phyloP scores from a whole-genome alignment of 139 green algal genomes.

The Edaphochlamys debaryana region DNA sequence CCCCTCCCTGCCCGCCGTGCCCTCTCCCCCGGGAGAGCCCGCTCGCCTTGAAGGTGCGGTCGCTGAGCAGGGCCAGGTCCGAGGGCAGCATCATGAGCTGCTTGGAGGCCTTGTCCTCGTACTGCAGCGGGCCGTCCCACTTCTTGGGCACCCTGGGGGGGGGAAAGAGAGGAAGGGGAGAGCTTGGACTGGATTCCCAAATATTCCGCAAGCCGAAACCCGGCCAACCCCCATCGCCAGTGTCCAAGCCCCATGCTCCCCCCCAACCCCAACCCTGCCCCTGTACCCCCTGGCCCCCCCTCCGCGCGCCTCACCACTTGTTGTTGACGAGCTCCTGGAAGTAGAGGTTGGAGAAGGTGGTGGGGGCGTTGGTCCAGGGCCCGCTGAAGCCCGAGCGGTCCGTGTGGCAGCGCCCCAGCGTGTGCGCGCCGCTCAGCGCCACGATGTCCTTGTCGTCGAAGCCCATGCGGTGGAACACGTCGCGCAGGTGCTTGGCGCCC shows the following conservation, averaged over 20 bases:
- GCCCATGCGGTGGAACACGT: conserved; percentile 92
- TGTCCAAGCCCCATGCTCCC: too few species aligned
- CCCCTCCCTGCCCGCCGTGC: too few species aligned
- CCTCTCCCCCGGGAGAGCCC: too few species aligned
- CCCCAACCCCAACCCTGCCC: neutral
- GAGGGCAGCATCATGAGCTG: conserved; percentile 92
- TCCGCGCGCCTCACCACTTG: conserved; percentile 68
- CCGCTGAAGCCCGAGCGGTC: conserved; percentile 81
- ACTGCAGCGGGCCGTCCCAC: conserved; percentile 85
- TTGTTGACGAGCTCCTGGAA: conserved; percentile 82
- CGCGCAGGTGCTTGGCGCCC: conserved; percentile 76
- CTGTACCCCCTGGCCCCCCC: neutral
- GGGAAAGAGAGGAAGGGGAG: too few species aligned
- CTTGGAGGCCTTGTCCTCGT: conserved; percentile 75
- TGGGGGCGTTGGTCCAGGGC: conserved; percentile 86
- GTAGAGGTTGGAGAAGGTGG: conserved; percentile 90
- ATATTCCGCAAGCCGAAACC: too few species aligned
- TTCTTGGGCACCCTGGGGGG: conserved; percentile 77
- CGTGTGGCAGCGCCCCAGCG: conserved; percentile 88
- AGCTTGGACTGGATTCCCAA: too few species aligned
- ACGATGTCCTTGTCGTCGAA: conserved; percentile 90
- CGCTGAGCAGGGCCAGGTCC: conserved; percentile 74
- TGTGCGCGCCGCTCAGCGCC: conserved; percentile 86
- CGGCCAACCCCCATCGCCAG: too few species aligned
- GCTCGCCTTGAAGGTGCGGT: conserved; percentile 59